Evolutionary conservation across 2,329 filamentous ascomycete species (phyloP).

Genomic region (Teratosphaeria destructans): DNA sequence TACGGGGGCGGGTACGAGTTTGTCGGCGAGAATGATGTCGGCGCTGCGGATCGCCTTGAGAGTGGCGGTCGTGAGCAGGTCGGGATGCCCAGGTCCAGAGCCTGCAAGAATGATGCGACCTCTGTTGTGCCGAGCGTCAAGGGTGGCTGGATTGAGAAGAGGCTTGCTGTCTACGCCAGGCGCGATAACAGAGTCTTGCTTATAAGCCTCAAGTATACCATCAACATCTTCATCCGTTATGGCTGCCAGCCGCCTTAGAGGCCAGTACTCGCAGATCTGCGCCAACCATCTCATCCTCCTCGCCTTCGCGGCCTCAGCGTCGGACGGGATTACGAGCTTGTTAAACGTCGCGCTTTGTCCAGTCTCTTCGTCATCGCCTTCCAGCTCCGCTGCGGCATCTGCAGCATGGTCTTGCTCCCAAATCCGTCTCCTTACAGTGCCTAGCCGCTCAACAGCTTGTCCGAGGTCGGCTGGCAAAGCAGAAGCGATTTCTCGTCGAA

Average conservation of each 20-base stretch:
- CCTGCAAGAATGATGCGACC: constrained; percentile 82
- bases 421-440: constrained; percentile 58
- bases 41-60: constrained; percentile 64
- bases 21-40: constrained; percentile 74
- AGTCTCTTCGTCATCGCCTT: constrained; percentile 47
- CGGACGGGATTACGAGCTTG: constrained; percentile 62
- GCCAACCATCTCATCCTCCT: constrained; percentile 84
- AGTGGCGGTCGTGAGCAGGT: constrained; percentile 75
- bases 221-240: constrained; percentile 75
- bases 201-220: constrained; percentile 63
- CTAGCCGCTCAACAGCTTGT: constrained; percentile 64
- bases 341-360: constrained; percentile 81
- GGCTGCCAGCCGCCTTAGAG: constrained; percentile 66
- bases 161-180: constrained; percentile 20
- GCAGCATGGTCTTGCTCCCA: constrained; percentile 61
- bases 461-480: constrained; percentile 68
- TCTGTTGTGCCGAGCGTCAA: constrained; percentile 26
- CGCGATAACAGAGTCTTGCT: constrained; percentile 28
- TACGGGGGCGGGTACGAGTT: constrained; percentile 74
- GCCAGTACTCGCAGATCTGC: constrained; percentile 99
- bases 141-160: constrained; percentile 16
- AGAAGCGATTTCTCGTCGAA: constrained; percentile 77
- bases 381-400: constrained; percentile 33
- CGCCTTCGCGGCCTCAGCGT: constrained; percentile 62
- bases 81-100: constrained; percentile 84